Evolutionary conservation across 2,329 filamentous ascomycete genomes (phyloP), one percentile per base, ranked within the genome.

Genomic region (Teratosphaeria destructans): DNA sequence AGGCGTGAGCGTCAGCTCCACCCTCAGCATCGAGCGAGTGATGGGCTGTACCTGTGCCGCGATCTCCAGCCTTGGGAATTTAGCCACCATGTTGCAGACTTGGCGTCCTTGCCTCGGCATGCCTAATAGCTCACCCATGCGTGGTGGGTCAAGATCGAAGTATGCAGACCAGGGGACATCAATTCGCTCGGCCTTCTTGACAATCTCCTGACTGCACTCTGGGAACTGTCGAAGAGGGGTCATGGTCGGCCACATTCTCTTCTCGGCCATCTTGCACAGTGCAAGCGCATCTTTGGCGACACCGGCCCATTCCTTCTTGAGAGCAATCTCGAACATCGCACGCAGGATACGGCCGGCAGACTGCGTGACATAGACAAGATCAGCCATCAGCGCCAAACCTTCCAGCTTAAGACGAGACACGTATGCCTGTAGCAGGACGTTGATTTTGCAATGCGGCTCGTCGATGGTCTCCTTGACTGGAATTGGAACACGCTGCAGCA

Each of bases 241-340:
- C 94, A 97, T 99, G 5, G 93, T 97, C 14, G 93, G 92, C 94
- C 94, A 99, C 95, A 99, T 99, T 56, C 95, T 84, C 80, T 96
- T 96, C 78, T 99, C 94, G 0, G 93, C 94, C 90, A 96, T 97
- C 78, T 99, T 99, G 78, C 95, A 99, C 57, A 99, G 82, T 68
- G 96, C 90, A 52, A 99, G 79, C 0, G 94, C 92, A 63, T 88
- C 90, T 77, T 94, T 96, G 8, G 94, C 90, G 3, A 97, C 94
- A 16, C 86, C 87, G 0, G 94, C 85, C 93, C 93, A 99, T 37
- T 93, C 93, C 75, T 96, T 96, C 77, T 93, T 95, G 65, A 99
- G 77, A n/a, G 89, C 88, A 58, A 99, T 97, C 76, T 99, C 95
- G 66, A 97, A 99, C 56, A 99, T 87, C 0, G 94, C 94, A 59